Evolutionary conservation across 495 filamentous ascomycete genomes (phyloP).

Genomic region (Neurospora africana): DNA sequence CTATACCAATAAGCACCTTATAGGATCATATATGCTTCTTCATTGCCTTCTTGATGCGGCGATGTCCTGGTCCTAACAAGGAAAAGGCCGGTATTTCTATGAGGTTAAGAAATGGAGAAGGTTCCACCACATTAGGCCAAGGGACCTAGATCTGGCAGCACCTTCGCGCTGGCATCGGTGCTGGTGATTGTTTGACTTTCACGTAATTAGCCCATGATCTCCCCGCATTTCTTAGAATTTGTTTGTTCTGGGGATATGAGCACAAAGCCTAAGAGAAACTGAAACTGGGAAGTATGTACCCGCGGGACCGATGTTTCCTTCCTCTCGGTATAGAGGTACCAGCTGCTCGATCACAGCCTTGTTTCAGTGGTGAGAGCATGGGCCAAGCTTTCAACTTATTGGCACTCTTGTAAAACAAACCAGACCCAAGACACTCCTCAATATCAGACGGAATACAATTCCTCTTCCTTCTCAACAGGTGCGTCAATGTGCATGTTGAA

Average conservation of each 20-base stretch:
- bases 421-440: background rate
- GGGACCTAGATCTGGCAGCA: background rate
- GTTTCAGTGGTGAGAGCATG: background rate
- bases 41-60: background rate
- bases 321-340: background rate
- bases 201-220: background rate
- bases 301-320: background rate
- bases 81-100: background rate
- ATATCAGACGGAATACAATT: conserved; percentile 7
- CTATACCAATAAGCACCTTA: background rate
- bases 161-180: background rate
- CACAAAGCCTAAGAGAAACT: background rate
- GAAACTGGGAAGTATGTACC: background rate
- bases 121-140: background rate
- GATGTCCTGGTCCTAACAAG: background rate
- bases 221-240: background rate
- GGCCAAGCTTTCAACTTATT: background rate
- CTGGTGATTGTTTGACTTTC: background rate
- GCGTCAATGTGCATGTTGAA: conserved; percentile 18
- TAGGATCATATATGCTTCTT: background rate
- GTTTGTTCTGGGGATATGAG: background rate
- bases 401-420: background rate
- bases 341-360: background rate
- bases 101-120: background rate
- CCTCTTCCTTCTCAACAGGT: conserved; percentile 16